A percentile compares a stretch with the other conserved stretches of the same genome.
phyloP scores from a whole-genome alignment of 225 moss, liverwort and hornwort species.

The Pseudoscleropodium purum region DNA sequence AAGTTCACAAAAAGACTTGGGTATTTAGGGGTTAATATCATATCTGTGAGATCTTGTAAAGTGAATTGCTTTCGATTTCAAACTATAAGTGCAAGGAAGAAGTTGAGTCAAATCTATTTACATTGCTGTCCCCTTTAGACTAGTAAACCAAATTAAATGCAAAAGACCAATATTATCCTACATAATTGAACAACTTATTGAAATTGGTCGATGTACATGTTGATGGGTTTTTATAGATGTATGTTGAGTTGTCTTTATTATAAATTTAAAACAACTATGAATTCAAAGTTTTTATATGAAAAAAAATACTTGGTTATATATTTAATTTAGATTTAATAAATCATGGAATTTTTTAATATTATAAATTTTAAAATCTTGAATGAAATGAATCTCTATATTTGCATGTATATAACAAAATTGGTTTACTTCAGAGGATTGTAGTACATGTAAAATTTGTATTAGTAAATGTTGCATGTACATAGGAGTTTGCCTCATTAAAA shows the following conservation, averaged over 20 bases:
- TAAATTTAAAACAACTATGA: neutral
- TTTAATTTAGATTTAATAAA: no score
- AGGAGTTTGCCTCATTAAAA: no score
- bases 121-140: neutral
- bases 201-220: neutral
- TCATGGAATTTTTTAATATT: no score
- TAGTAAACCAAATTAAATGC: neutral
- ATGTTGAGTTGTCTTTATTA: neutral
- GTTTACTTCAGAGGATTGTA: no score
- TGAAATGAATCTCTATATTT: no score
- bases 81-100: accelerated
- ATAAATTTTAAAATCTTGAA: no score
- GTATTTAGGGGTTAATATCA: neutral
- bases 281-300: no score
- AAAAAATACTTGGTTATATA: no score
- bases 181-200: neutral
- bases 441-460: no score
- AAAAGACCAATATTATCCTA: neutral
- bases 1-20: neutral
- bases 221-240: neutral
- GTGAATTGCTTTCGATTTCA: neutral
- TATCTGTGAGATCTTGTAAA: neutral
- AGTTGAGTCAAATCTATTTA: accelerated
- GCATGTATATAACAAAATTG: no score
- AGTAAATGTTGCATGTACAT: no score